Conservation (phyloP, 768 basidiomycete genomes). For the Pulveroboletus sp. region DNA sequence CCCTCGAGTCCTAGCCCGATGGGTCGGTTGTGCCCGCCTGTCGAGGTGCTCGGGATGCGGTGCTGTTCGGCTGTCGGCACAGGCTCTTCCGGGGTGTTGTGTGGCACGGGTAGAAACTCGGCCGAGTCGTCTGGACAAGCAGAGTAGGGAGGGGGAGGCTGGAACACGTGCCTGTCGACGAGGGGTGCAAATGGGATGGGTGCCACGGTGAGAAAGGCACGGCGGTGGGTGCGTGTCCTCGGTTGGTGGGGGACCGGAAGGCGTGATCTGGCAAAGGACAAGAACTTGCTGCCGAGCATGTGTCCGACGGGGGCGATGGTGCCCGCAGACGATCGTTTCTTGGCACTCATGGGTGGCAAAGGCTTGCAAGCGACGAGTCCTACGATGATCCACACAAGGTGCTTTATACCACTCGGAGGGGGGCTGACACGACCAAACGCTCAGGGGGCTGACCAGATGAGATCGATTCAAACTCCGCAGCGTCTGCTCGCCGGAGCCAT, state of each 20-base stretch:
- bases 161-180: constrained; percentile 24
- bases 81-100: constrained; percentile 24
- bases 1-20: constrained; percentile 27
- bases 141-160: constrained; percentile 24
- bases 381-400: background rate
- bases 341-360: constrained; percentile 1
- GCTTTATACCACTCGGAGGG: constrained; percentile 9
- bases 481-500: too few relatives aligned
- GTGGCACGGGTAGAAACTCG: constrained; percentile 18
- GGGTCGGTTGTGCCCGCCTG: background rate
- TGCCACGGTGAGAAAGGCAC: constrained; percentile 9
- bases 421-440: constrained; percentile 12
- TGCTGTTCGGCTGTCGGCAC: background rate
- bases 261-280: constrained; percentile 21
- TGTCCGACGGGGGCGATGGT: constrained; percentile 7
- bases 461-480: too few relatives aligned
- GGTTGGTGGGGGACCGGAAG: constrained; percentile 19
- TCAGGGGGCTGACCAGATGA: constrained; percentile 2
- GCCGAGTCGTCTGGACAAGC: constrained; percentile 5
- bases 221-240: constrained; percentile 10
- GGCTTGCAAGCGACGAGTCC: background rate
- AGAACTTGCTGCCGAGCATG: constrained; percentile 15
- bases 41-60: background rate
- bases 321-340: constrained; percentile 4
- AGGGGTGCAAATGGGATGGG: constrained; percentile 27